These are phyloP conservation scores for Lyophyllum semitale DNA, from an alignment of 768 basidiomycete species.

Conservation along the genomic window DNA sequence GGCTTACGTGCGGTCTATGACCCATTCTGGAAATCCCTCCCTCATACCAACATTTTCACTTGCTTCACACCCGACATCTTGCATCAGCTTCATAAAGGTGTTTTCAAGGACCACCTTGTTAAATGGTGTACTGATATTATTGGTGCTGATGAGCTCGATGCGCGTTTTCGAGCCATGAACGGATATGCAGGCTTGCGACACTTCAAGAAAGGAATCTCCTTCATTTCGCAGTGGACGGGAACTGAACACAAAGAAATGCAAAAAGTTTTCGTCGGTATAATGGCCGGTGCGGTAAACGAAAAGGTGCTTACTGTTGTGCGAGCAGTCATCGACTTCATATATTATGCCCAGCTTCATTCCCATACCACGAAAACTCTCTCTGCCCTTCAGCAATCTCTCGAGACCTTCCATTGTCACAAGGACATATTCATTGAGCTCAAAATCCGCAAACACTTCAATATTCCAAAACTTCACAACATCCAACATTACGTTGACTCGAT, in stretches of 20 bases:
- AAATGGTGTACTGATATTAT: conserved; percentile 6
- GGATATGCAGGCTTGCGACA: conserved; percentile 30
- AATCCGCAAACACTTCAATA: conserved; percentile 36
- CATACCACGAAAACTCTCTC: conserved; percentile 30
- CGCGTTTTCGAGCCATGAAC: conserved; percentile 27
- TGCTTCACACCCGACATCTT: conserved; percentile 35
- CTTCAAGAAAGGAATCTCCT: no score
- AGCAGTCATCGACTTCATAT: conserved; percentile 40
- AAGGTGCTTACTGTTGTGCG: conserved; percentile 28
- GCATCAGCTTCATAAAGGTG: conserved; percentile 36
- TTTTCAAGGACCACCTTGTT: conserved; percentile 31
- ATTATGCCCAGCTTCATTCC: conserved; percentile 32
- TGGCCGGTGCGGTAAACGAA: no score
- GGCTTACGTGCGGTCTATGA: no score
- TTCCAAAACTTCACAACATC: conserved; percentile 39
- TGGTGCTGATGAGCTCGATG: conserved; percentile 37
- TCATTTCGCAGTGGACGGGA: neutral
- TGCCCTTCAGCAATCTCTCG: conserved; percentile 24
- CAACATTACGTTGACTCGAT: neutral
- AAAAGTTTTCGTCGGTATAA: neutral
- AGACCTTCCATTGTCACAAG: conserved; percentile 38
- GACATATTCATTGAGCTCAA: conserved; percentile 32
- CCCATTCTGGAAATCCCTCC: no score
- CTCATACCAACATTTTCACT: conserved; percentile 31
- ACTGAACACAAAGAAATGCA: no score